These are phyloP conservation scores for Phytophthora pluvialis DNA, from an alignment of 352 stramenopile species.

Conservation along the genomic window DNA sequence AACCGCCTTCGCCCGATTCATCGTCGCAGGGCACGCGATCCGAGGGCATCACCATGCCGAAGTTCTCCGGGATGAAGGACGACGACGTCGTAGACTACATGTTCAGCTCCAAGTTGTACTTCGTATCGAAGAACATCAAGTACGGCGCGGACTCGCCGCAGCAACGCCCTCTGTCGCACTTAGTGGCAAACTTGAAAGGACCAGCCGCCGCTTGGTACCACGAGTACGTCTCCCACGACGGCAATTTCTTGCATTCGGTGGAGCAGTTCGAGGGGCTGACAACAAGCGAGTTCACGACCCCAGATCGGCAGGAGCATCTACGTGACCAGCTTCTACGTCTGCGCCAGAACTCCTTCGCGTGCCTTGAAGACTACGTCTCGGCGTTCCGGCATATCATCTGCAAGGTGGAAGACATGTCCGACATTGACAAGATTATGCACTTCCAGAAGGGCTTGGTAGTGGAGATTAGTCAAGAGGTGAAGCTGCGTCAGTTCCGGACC, in stretches of 20 bases:
- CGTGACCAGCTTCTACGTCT: conserved; percentile 1
- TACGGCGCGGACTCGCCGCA: not conserved
- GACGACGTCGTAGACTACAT: conserved; percentile 14
- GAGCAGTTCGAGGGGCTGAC: not conserved
- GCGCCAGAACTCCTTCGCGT: conserved; percentile 5
- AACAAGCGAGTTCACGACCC: conserved; percentile 15
- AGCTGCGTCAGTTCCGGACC: conserved; percentile 12
- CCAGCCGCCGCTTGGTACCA: no score
- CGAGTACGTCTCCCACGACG: no score
- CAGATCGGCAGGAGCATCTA: not conserved
- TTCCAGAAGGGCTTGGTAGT: conserved; percentile 17
- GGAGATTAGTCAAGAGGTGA: conserved; percentile 23
- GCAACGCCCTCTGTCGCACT: no score
- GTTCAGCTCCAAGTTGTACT: conserved; percentile 15
- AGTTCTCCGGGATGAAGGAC: conserved; percentile 7
- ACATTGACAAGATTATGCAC: conserved; percentile 23
- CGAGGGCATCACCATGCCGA: conserved; percentile 12
- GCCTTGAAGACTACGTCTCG: not conserved
- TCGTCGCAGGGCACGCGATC: no score
- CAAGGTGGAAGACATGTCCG: conserved; percentile 8
- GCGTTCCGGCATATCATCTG: not conserved
- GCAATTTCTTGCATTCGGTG: no score
- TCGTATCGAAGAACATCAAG: conserved; percentile 15
- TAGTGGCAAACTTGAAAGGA: no score
- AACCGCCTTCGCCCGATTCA: no score